Evolutionary conservation across 2,329 filamentous ascomycete genomes (phyloP).

Genomic region (Curvularia sp.): DNA sequence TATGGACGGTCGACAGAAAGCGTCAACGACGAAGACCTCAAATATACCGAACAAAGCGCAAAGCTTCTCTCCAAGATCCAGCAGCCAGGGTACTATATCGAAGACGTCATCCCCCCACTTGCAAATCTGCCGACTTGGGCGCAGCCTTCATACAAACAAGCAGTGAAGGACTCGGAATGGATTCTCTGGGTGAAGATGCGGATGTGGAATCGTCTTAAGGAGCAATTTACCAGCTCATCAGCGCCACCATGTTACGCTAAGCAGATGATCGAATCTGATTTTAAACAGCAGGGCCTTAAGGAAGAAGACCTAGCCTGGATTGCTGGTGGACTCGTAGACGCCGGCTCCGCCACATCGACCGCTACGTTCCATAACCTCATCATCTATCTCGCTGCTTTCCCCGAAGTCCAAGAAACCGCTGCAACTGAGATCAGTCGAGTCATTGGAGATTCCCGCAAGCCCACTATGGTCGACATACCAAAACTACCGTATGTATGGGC

Average conservation of each 20-base stretch:
- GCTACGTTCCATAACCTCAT: constrained; percentile 33
- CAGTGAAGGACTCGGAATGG: constrained; percentile 14
- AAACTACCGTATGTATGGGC: constrained; percentile 43
- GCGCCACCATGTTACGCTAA: constrained; percentile 31
- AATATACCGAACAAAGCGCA: constrained; percentile 16
- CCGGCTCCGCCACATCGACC: constrained; percentile 44
- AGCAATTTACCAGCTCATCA: constrained; percentile 14
- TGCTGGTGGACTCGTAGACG: constrained; percentile 34
- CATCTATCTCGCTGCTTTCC: constrained; percentile 23
- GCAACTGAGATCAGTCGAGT: constrained; percentile 20
- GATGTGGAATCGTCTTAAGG: constrained; percentile 22
- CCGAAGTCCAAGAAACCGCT: constrained; percentile 17
- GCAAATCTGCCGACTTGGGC: constrained; percentile 20
- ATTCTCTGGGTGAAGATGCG: constrained; percentile 23
- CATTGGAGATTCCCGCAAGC: constrained; percentile 13
- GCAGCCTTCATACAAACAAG: constrained; percentile 21
- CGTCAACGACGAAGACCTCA: background rate
- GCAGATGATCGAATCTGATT: constrained; percentile 22
- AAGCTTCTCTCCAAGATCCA: constrained; percentile 20
- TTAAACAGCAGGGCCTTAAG: constrained; percentile 42
- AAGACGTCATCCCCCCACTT: constrained; percentile 22
- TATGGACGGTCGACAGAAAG: constrained; percentile 27
- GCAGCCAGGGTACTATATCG: constrained; percentile 22
- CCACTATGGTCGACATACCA: constrained; percentile 11
- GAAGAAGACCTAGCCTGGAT: constrained; percentile 13